phyloP scores from a whole-genome alignment of 1,284 basidiomycete genomes.

The Pisolithus thermaeus region DNA sequence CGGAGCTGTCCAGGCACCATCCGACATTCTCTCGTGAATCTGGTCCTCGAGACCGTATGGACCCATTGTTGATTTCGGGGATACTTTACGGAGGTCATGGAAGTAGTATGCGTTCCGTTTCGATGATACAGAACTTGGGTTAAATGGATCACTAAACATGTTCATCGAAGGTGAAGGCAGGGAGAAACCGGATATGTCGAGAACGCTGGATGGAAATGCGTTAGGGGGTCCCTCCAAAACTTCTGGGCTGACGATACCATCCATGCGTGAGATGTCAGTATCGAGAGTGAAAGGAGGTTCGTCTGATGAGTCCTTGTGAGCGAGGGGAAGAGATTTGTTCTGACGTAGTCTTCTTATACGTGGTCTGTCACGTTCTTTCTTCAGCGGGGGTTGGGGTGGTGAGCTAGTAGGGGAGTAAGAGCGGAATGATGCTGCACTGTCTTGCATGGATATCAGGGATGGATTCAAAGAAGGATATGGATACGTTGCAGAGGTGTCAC shows the following conservation, averaged over 20 bases:
- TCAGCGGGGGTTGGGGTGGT: conserved; percentile 25
- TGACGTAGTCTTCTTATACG: conserved; percentile 17
- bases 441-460: conserved; percentile 22
- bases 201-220: conserved; percentile 12
- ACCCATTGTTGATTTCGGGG: conserved; percentile 39
- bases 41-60: conserved; percentile 8
- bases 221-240: conserved; percentile 8
- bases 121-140: conserved; percentile 18
- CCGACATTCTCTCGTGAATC: conserved; percentile 3
- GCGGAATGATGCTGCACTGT: conserved; percentile 13
- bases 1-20: conserved; percentile 26
- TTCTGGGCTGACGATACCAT: conserved; percentile 68
- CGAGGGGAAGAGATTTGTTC: conserved; percentile 17
- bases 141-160: conserved; percentile 46
- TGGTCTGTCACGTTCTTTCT: conserved; percentile 20
- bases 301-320: conserved; percentile 10
- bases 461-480: conserved; percentile 15
- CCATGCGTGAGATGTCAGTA: conserved; percentile 76
- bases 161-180: conserved; percentile 27
- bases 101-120: conserved; percentile 10
- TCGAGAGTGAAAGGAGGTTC: conserved; percentile 46
- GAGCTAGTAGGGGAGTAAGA: conserved; percentile 13
- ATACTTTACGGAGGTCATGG: conserved; percentile 35
- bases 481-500: conserved; percentile 14
- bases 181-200: conserved; percentile 26